Evolutionary conservation across 306 rosid genomes (phyloP), one percentile per base, ranked within the genome.

Genomic region (Corylus avellana): DNA sequence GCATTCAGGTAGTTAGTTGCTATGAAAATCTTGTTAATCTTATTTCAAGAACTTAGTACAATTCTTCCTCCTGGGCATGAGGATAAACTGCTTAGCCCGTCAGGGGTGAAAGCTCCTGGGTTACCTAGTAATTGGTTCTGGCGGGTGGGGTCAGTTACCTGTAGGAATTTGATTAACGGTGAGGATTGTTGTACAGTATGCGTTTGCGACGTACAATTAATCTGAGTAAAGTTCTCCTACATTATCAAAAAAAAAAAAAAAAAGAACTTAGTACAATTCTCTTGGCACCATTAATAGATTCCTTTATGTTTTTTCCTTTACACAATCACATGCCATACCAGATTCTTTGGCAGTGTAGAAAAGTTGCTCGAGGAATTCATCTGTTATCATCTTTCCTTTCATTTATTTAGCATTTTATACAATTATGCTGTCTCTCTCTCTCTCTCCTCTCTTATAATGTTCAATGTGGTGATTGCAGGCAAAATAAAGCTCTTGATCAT

Each of bases 401-500:
- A 17, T 8, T 1, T 39, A 13, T 8, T 42, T 75, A 5, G 2
- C 62, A 42, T 27, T 75, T 16, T 17, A 39, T 39, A 39, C 44
- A 39, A 39, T 39, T 39, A 39, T 39, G 4, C 44, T 39, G 2
- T 22, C n/a, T 20, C 1, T 53, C 5, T 58, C 67, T 22, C 69
- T 74, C 4, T 5, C 67, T 27, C 42, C 25, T 12, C 17, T 37
- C 50, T 48, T 17, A 29, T 20, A 17, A 27, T 71, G 37, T 46
- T 64, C 50, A 14, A 35, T 63, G 35, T 29, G 87, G 25, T 75
- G 75, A 80, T 32, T 93, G 87, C 91, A 96, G 99, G 87, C 99
- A 93, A 89, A 96, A 96, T 77, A 91, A 91, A 78, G 94, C 96
- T 27, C 89, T 96, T 32, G 97, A 93, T 88, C 78, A 93, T 89